Evolutionary conservation across 2,329 filamentous ascomycete genomes (phyloP), one percentile per base, ranked within the genome.

Genomic region (Fusarium pininemorale): DNA sequence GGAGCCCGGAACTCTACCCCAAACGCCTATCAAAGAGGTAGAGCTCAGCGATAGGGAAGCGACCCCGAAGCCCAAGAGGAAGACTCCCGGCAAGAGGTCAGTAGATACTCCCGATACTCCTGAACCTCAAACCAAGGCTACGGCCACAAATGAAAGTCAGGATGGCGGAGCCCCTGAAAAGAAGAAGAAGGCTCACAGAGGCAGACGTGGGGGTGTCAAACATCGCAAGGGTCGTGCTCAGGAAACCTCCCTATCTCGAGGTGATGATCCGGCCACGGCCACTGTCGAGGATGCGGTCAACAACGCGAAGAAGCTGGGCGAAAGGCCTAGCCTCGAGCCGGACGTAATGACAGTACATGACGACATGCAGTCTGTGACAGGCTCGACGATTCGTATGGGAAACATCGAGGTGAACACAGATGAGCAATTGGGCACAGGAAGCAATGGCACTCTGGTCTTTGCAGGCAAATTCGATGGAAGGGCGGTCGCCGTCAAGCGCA

Each of bases 361-460:
- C 77, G 85, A 92, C 79, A 85, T 91, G 79, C 85, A 89, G 69
- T 88, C 90, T 56, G 86, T 92, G 11, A 89, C 88, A 4, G 88
- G 88, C 0, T 86, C 89, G 8, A 87, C 89, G 55, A 85, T 91
- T 74, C 88, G 86, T 61, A 90, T 92, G 80, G 90, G 89, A 37
- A 90, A 88, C 63, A 87, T 93, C 4, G 88, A 91, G 75, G 90
- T 92, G 59, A 87, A 92, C 72, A 88, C 88, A 50, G 88, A 91
- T 51, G 85, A 88, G 76, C 88, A 91, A 72, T 85, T 93, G 37
- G 91, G 91, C 28, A 92, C 94, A 67, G 96, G 96, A 62, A 98
- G 96, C 81, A 97, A 98, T 80, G 96, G 96, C n/a, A 99, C 96
- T 1, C 91, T 97, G 60, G 96, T 99, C 1, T 98, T 96, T 81